phyloP scores from a whole-genome alignment of 805 yeast genomes.

The Yamadazyma endophytica region DNA sequence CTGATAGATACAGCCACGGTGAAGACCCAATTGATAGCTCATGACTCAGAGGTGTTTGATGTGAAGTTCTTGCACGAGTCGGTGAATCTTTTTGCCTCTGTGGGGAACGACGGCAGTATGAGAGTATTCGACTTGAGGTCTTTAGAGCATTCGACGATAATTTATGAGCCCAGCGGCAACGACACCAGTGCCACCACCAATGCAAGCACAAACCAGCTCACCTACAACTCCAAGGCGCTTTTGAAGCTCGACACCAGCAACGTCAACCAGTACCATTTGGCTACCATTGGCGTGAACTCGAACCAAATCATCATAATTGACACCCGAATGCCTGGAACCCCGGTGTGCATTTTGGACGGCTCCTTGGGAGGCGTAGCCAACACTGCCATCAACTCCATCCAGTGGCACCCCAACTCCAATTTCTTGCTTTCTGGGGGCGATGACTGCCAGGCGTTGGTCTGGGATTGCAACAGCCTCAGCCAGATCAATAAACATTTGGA shows the following conservation, averaged over 20 bases:
- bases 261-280: conserved; percentile 75
- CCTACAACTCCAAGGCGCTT: conserved; percentile 49
- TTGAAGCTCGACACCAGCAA: conserved; percentile 75
- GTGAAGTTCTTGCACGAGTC: conserved; percentile 77
- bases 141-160: conserved; percentile 89
- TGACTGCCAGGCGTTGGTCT: conserved; percentile 67
- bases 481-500: conserved; percentile 10
- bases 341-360: conserved; percentile 65
- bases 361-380: conserved; percentile 45
- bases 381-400: conserved; percentile 64
- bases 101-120: conserved; percentile 93
- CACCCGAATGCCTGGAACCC: conserved; percentile 83
- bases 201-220: conserved; percentile 2
- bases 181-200: conserved; percentile 9
- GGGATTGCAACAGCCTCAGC: conserved; percentile 49
- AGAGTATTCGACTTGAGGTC: conserved; percentile 87
- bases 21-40: conserved; percentile 92
- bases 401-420: conserved; percentile 81
- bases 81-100: conserved; percentile 79
- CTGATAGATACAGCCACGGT: conserved; percentile 55
- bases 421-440: conserved; percentile 62
- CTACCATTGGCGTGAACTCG: conserved; percentile 73
- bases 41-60: conserved; percentile 92
- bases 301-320: conserved; percentile 68
- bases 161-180: conserved; percentile 68